phyloP scores from a whole-genome alignment of 352 stramenopile genomes.

The Phytophthora megakarya region DNA sequence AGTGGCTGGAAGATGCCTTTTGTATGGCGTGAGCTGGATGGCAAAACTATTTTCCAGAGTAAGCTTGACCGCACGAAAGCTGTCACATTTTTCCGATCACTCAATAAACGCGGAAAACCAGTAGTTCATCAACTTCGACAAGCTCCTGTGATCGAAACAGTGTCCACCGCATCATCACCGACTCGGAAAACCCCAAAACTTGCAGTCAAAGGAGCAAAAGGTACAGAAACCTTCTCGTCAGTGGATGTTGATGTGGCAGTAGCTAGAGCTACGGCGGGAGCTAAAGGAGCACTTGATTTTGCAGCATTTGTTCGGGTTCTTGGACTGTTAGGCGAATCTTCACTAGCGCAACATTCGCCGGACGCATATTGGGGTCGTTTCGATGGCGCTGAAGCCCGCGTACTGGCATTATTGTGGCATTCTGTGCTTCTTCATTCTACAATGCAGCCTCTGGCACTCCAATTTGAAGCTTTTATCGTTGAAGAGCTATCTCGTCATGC shows the following conservation, averaged over 20 bases:
- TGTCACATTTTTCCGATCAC: slow-evolving; percentile 53
- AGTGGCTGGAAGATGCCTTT: slow-evolving; percentile 46
- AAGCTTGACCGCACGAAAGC: slow-evolving; percentile 63
- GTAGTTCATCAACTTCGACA: slow-evolving; percentile 17
- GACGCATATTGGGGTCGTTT: slow-evolving; percentile 52
- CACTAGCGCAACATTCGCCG: slow-evolving; percentile 15
- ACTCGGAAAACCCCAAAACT: slow-evolving; percentile 22
- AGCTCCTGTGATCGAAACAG: neutral
- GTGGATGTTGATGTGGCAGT: slow-evolving; percentile 66
- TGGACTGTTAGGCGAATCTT: slow-evolving; percentile 39
- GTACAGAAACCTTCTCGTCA: slow-evolving; percentile 41
- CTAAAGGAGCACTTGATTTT: slow-evolving; percentile 56
- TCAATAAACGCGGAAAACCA: slow-evolving; percentile 33
- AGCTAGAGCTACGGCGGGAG: slow-evolving; percentile 51
- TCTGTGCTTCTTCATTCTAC: slow-evolving; percentile 42
- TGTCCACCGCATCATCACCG: slow-evolving; percentile 5
- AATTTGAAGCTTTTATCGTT: slow-evolving; percentile 29
- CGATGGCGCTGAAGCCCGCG: slow-evolving; percentile 41
- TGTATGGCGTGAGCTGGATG: slow-evolving; percentile 42
- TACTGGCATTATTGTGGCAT: slow-evolving; percentile 55
- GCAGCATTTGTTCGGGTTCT: slow-evolving; percentile 49
- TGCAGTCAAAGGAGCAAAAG: slow-evolving; percentile 20
- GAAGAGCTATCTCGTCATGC: slow-evolving; percentile 34
- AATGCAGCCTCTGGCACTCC: slow-evolving; percentile 25
- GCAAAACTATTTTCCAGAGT: slow-evolving; percentile 41